Conservation (phyloP, 495 filamentous ascomycete genomes). For the Neurospora sp. region DNA sequence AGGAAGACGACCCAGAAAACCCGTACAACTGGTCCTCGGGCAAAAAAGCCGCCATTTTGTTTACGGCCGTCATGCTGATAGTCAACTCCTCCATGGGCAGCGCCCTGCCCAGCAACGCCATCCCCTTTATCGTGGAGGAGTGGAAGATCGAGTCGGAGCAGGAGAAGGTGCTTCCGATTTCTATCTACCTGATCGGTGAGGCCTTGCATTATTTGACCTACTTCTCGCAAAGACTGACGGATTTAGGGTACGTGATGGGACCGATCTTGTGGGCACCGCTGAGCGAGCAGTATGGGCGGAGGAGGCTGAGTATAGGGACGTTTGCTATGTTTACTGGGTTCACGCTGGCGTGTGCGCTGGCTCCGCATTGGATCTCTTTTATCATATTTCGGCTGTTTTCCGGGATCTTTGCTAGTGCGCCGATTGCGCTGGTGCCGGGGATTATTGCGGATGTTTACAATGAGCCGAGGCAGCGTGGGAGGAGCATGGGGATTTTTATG, state of each 20-base stretch:
- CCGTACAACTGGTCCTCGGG: slow-evolving; percentile 48
- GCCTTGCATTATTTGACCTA: background rate
- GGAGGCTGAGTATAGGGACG: slow-evolving; percentile 45
- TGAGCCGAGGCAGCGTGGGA: slow-evolving; percentile 48
- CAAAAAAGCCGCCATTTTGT: slow-evolving; percentile 48
- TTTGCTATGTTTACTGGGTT: slow-evolving; percentile 57
- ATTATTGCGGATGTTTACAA: slow-evolving; percentile 60
- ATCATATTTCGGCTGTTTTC: slow-evolving; percentile 58
- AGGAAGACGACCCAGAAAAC: slow-evolving; percentile 39
- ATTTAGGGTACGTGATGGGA: slow-evolving; percentile 16
- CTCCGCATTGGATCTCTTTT: slow-evolving; percentile 56
- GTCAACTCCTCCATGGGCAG: slow-evolving; percentile 68
- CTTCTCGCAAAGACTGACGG: background rate
- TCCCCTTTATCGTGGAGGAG: slow-evolving; percentile 44
- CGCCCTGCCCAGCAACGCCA: slow-evolving; percentile 54
- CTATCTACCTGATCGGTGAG: slow-evolving; percentile 56
- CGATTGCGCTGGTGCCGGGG: slow-evolving; percentile 62
- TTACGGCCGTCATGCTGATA: slow-evolving; percentile 51
- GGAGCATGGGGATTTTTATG: slow-evolving; percentile 61
- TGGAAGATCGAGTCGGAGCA: slow-evolving; percentile 48
- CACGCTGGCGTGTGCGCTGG: slow-evolving; percentile 58
- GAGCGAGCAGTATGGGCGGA: slow-evolving; percentile 63
- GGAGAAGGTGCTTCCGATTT: slow-evolving; percentile 60
- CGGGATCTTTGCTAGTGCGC: slow-evolving; percentile 54
- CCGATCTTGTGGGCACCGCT: slow-evolving; percentile 59